Evolutionary conservation across 768 basidiomycete genomes (phyloP).

Genomic region (Trametes maxima): DNA sequence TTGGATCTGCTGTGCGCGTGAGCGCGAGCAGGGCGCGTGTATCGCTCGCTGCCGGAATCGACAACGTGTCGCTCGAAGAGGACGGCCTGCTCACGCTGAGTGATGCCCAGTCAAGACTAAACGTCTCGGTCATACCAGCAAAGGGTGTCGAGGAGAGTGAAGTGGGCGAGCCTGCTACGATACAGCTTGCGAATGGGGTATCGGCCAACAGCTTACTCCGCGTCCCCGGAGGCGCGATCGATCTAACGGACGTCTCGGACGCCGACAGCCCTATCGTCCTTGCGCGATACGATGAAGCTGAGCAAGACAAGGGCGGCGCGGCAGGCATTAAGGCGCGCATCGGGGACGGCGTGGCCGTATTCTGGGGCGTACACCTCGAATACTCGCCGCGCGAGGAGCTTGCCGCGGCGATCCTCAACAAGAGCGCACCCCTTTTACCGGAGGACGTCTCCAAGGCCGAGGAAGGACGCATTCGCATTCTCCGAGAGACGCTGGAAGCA

Average conservation of each 20-base stretch:
- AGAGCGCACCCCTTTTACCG: not conserved
- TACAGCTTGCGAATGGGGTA: not conserved
- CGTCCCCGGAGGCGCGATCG: not conserved
- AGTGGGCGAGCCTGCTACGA: not conserved
- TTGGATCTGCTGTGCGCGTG: slow-evolving; percentile 51
- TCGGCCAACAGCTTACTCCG: not conserved
- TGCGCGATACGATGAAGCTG: not conserved
- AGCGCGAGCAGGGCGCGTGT: not conserved
- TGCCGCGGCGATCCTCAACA: slow-evolving; percentile 26
- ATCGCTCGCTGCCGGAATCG: slow-evolving; percentile 45
- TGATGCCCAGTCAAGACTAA: slow-evolving; percentile 12
- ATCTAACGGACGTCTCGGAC: not conserved
- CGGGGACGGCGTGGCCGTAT: slow-evolving; percentile 35
- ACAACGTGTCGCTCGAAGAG: slow-evolving; percentile 31
- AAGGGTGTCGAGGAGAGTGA: not conserved
- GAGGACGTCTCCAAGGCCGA: slow-evolving; percentile 24
- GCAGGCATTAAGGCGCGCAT: slow-evolving; percentile 10
- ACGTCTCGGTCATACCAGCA: slow-evolving; percentile 1
- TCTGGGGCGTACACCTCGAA: slow-evolving; percentile 65
- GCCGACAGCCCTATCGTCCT: not conserved
- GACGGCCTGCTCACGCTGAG: slow-evolving; percentile 34
- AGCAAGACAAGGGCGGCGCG: not conserved
- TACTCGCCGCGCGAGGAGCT: slow-evolving; percentile 48
- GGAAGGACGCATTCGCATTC: slow-evolving; percentile 21
- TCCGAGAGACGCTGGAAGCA: slow-evolving; percentile 38